Conservation (phyloP, 1,284 basidiomycete species). For the Apiotrichum laibachii region DNA sequence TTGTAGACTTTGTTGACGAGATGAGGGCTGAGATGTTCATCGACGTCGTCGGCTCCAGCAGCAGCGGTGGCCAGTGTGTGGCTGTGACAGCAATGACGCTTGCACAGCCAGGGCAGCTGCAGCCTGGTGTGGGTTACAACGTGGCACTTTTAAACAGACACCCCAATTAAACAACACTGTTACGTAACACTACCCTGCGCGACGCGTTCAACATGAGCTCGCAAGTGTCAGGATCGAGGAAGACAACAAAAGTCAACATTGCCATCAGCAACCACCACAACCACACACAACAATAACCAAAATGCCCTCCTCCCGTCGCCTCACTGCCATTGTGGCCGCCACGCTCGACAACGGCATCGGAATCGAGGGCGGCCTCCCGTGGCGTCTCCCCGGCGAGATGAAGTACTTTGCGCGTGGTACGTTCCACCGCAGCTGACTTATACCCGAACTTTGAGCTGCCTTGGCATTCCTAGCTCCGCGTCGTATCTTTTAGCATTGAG, state of each 20-base stretch:
- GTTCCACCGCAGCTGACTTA: constrained; percentile 14
- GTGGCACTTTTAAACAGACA: constrained; percentile 4
- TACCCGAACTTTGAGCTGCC: neutral
- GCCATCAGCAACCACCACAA: neutral
- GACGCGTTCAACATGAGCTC: neutral
- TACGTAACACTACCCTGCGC: neutral
- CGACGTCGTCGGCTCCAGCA: neutral
- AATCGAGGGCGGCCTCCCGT: constrained; percentile 69
- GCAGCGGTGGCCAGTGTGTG: neutral
- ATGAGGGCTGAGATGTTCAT: neutral
- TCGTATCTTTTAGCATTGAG: too few species aligned
- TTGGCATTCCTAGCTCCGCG: too few species aligned
- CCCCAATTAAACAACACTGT: constrained; percentile 1
- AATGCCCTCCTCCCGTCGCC: constrained; percentile 16
- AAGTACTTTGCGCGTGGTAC: constrained; percentile 77
- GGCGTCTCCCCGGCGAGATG: constrained; percentile 87
- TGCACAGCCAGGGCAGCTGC: neutral
- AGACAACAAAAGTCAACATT: neutral
- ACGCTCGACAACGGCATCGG: constrained; percentile 88
- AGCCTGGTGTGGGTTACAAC: neutral
- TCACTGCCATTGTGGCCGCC: constrained; percentile 92
- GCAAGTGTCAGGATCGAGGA: neutral
- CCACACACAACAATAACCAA: too few species aligned
- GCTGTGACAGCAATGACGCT: constrained; percentile 17
- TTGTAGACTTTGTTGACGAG: constrained; percentile 3